Evolutionary conservation across 2,329 filamentous ascomycete genomes (phyloP), one percentile per base, ranked within the genome.

Genomic region (Stagonosporopsis vannaccii): DNA sequence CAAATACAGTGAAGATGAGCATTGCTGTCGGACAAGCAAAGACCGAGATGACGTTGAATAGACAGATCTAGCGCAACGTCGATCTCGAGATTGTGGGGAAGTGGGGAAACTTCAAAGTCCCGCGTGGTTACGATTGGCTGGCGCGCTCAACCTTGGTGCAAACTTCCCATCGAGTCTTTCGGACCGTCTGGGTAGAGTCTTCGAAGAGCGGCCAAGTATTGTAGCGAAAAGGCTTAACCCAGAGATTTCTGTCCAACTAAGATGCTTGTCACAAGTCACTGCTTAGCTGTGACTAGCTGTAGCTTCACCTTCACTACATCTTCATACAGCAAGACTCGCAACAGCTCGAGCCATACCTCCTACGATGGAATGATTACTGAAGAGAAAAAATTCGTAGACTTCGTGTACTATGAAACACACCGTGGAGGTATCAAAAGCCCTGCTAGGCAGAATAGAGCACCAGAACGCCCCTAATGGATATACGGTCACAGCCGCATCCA

Each of bases 31-130:
- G 53, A 51, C 42, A 37, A 56, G 41, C 36, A 50, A 30, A 22
- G 22, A 39, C 53, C 53, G 53, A 56, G 46, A 51, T 56, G 53
- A 56, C 52, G 52, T 46, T 46, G 11, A 37, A 19, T 8, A 9
- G 2, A 33, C n/a, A 12, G 17, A 35, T 25, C 2, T 55, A 40
- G 40, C n/a, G n/a, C n/a, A 11, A 32, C 17, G 41, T 25, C 23
- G 42, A 56, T 56, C 28, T 23, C 15, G 6, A 47, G 42, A 33
- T 22, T 47, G 52, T 56, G 53, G 53, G 47, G 53, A 56, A 56
- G 53, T 30, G 53, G 53, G 36, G 46, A 42, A 39, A 13, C 15
- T 35, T 35, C 23, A 22, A 2, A n/a, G 33, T 6, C n/a, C 15
- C 20, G n/a, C 32, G 17, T 25, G 8, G 23, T 12, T 17, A 15